Evolutionary conservation across 1,284 basidiomycete species (phyloP).

Genomic region (Trametes versicolor): DNA sequence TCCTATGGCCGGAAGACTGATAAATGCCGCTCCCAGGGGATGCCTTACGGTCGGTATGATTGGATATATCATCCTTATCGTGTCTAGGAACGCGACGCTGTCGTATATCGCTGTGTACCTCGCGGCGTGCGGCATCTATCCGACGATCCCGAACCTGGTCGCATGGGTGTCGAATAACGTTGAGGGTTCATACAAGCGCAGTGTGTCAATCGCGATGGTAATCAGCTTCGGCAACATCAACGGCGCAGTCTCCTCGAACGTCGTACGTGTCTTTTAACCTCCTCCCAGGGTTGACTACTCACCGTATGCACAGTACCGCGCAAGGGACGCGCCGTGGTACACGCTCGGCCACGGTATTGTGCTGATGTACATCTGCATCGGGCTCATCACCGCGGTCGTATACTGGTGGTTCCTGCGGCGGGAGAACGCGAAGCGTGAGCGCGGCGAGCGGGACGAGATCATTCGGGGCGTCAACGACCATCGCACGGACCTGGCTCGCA

Average conservation of each 20-base stretch:
- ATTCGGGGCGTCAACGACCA: conserved; percentile 49
- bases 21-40: conserved; percentile 49
- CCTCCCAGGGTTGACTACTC: not conserved
- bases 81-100: conserved; percentile 66
- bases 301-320: conserved; percentile 32
- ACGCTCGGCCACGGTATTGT: conserved; percentile 60
- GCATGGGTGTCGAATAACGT: conserved; percentile 80
- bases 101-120: conserved; percentile 78
- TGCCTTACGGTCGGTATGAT: conserved; percentile 44
- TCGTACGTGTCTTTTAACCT: conserved; percentile 45
- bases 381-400: conserved; percentile 51
- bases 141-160: conserved; percentile 74
- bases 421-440: conserved; percentile 56
- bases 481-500: conserved; percentile 41
- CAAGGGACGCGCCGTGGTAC: conserved; percentile 53
- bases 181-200: conserved; percentile 63
- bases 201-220: conserved; percentile 53
- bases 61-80: conserved; percentile 77
- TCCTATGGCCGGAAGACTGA: not conserved
- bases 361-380: conserved; percentile 58
- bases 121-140: conserved; percentile 80
- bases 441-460: conserved; percentile 58
- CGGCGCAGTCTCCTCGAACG: conserved; percentile 57
- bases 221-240: conserved; percentile 56
- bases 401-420: conserved; percentile 49